Conservation (phyloP, 164 flowering plant species). For the Vitis vinifera region DNA sequence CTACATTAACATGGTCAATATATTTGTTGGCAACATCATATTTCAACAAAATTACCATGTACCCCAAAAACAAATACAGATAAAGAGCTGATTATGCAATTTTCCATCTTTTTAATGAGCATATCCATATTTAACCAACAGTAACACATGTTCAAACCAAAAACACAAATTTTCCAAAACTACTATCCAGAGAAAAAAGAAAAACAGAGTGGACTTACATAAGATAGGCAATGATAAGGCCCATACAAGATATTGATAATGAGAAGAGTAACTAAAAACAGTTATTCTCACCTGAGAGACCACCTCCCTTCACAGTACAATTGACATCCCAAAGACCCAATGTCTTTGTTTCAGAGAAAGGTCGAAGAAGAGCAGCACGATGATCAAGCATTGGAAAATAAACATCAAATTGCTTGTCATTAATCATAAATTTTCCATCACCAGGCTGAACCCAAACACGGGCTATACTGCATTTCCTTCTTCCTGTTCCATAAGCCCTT, state of each 20-base stretch:
- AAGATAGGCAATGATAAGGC: too few relatives aligned
- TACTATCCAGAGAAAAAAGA: too few relatives aligned
- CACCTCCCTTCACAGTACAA: slow-evolving; percentile 98
- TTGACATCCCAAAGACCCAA: slow-evolving; percentile 87
- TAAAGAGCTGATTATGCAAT: too few relatives aligned
- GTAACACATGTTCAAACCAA: too few relatives aligned
- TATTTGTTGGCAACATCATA: too few relatives aligned
- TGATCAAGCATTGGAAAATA: slow-evolving; percentile 92
- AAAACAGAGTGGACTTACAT: too few relatives aligned
- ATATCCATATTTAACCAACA: too few relatives aligned
- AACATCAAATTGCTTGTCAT: slow-evolving; percentile 82
- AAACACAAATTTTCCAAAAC: too few relatives aligned
- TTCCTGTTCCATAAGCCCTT: slow-evolving; percentile 96
- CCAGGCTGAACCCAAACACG: slow-evolving; percentile 98
- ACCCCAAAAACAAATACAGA: too few relatives aligned
- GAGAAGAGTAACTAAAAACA: background rate
- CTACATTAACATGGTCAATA: too few relatives aligned
- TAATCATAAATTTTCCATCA: slow-evolving; percentile 72
- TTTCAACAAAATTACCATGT: too few relatives aligned
- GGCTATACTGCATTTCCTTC: slow-evolving; percentile 92
- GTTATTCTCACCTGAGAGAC: slow-evolving; percentile 55
- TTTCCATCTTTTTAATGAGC: too few relatives aligned
- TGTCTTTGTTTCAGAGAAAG: slow-evolving; percentile 88
- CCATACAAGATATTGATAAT: background rate
- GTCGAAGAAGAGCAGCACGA: slow-evolving; percentile 87